Percentiles rank a stretch among this genome's conserved stretches.
phyloP scores from a whole-genome alignment of 805 yeast genomes.

The Candida xyloterini region DNA sequence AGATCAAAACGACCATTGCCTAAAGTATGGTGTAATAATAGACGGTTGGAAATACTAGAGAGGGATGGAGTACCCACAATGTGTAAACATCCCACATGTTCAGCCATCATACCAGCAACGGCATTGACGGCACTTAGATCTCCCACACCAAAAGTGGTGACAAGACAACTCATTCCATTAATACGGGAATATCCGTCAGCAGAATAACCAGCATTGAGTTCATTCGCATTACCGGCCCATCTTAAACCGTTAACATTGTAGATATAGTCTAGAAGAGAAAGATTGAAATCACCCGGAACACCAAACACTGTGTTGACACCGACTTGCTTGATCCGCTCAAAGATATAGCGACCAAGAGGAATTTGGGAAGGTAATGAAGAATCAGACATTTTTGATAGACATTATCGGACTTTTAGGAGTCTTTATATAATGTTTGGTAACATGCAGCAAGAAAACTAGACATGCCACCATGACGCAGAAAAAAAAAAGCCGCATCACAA shows the following conservation, averaged over 20 bases:
- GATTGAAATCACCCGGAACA: constrained; percentile 80
- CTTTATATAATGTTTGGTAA: constrained; percentile 3
- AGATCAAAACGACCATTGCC: constrained; percentile 82
- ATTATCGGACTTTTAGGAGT: background rate
- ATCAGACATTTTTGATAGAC: constrained; percentile 2
- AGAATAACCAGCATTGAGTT: constrained; percentile 83
- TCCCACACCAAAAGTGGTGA: constrained; percentile 91
- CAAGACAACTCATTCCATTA: constrained; percentile 68
- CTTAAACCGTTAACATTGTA: constrained; percentile 71
- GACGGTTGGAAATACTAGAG: constrained; percentile 66
- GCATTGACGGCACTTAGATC: constrained; percentile 83
- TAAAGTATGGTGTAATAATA: constrained; percentile 76
- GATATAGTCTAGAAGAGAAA: constrained; percentile 66
- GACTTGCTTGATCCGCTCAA: constrained; percentile 74
- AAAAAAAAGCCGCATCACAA: constrained; percentile 5
- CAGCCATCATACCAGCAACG: constrained; percentile 85
- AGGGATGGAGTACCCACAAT: constrained; percentile 84
- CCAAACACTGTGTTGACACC: constrained; percentile 72
- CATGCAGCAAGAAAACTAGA: constrained; percentile 4
- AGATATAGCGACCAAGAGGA: constrained; percentile 71
- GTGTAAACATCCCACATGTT: constrained; percentile 82
- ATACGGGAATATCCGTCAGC: constrained; percentile 87
- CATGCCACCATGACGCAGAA: constrained; percentile 10
- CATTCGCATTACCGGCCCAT: constrained; percentile 93
- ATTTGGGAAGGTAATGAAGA: constrained; percentile 34